These are phyloP conservation scores for Apiotrichum sp. DNA, from an alignment of 1,284 basidiomycete species.

Conservation along the genomic window DNA sequence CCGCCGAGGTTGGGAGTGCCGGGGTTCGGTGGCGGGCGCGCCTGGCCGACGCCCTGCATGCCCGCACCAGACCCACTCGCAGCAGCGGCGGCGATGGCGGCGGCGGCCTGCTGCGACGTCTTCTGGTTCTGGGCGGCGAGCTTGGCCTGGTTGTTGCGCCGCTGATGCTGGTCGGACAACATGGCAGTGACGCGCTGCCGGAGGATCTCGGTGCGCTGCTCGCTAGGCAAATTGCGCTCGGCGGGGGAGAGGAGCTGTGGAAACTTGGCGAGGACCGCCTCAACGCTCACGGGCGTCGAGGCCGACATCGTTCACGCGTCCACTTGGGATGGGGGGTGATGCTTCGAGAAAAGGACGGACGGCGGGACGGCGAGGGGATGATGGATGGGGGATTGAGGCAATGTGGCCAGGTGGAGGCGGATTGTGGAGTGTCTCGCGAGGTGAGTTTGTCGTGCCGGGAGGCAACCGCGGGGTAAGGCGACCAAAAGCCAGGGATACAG, in stretches of 20 bases:
- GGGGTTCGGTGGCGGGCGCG: neutral
- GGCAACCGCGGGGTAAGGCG: no score
- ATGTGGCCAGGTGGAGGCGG: no score
- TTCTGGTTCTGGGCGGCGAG: neutral
- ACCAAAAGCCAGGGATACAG: no score
- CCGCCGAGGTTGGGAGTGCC: neutral
- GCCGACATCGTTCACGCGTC: neutral
- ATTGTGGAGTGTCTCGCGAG: no score
- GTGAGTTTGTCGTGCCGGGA: no score
- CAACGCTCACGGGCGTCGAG: slow-evolving; percentile 8
- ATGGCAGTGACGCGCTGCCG: slow-evolving; percentile 19
- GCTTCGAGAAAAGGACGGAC: no score
- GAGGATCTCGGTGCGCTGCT: slow-evolving; percentile 30
- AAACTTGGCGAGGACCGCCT: slow-evolving; percentile 20
- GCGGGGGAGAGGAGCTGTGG: slow-evolving; percentile 27
- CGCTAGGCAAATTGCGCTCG: slow-evolving; percentile 25
- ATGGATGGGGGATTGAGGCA: no score
- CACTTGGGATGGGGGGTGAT: neutral
- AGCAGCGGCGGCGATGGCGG: neutral
- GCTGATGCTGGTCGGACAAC: slow-evolving; percentile 1
- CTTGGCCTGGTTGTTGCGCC: slow-evolving; percentile 2
- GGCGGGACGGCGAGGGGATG: no score
- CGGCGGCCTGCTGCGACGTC: neutral
- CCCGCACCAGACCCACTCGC: neutral
- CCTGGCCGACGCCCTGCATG: neutral